A percentile compares a stretch with the other conserved stretches of the same genome.
These are phyloP conservation scores for Dryas integrifolia DNA, from an alignment of 331 rosid species.

Conservation along the genomic window DNA sequence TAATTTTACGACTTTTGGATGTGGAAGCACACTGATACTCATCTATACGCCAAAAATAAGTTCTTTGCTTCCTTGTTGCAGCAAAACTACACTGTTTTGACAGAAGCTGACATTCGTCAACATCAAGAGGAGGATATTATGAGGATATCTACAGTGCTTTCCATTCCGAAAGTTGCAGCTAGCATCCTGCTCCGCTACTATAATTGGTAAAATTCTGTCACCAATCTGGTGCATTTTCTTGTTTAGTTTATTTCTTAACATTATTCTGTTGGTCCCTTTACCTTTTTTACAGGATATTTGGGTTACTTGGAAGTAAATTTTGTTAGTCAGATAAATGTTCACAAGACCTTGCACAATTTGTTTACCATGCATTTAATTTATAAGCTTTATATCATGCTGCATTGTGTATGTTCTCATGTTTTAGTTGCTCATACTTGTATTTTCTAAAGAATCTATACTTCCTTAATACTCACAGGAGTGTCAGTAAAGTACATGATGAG, in stretches of 20 bases:
- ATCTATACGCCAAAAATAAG: background rate
- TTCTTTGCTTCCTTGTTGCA: slow-evolving; percentile 27
- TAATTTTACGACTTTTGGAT: background rate
- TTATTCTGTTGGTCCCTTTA: background rate
- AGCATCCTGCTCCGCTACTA: slow-evolving; percentile 57
- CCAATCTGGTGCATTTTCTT: background rate
- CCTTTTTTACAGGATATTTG: background rate
- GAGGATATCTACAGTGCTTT: slow-evolving; percentile 58
- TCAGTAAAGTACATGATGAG: slow-evolving; percentile 67
- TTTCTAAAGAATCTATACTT: slow-evolving; percentile 14
- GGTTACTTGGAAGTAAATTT: background rate
- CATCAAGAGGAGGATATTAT: slow-evolving; percentile 59
- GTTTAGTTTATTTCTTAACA: background rate
- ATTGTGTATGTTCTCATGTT: background rate
- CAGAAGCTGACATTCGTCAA: slow-evolving; percentile 49
- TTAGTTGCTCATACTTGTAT: no score
- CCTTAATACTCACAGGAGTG: slow-evolving; percentile 44
- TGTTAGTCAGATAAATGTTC: background rate
- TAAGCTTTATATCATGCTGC: slow-evolving; percentile 7
- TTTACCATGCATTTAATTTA: background rate
- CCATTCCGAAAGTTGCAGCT: slow-evolving; percentile 51
- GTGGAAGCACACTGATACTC: background rate
- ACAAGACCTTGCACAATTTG: background rate
- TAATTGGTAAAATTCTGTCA: slow-evolving; percentile 45
- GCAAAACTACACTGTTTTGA: slow-evolving; percentile 56